A percentile compares a stretch with the other conserved stretches of the same genome.
Evolutionary conservation across 75 land plant genomes (phyloP).

Genomic region (Selaginella tamariscina): DNA sequence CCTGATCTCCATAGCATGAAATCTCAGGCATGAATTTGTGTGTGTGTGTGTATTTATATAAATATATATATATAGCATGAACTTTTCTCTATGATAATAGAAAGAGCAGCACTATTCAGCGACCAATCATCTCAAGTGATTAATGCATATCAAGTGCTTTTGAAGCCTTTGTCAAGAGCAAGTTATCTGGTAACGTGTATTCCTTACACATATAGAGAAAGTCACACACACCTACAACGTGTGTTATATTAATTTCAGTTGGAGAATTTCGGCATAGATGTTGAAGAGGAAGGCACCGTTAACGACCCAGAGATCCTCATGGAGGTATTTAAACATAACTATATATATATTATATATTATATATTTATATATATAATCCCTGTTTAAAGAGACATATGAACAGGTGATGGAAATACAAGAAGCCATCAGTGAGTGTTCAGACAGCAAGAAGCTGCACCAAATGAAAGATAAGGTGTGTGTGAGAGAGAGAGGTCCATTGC

Average conservation of each 20-base stretch:
- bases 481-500: background rate
- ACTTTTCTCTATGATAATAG: constrained; percentile 20
- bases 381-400: background rate
- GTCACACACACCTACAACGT: too few relatives aligned
- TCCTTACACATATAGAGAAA: too few relatives aligned
- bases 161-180: constrained; percentile 61
- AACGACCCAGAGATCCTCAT: constrained; percentile 53
- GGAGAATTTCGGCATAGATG: constrained; percentile 49
- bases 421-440: constrained; percentile 51
- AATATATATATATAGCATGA: background rate
- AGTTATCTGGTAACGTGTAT: constrained; percentile 45
- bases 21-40: constrained; percentile 41
- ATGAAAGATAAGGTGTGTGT: constrained; percentile 34
- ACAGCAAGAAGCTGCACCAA: constrained; percentile 27
- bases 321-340: constrained; percentile 38
- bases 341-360: too few relatives aligned
- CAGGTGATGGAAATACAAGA: constrained; percentile 82
- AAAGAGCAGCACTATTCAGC: constrained; percentile 57
- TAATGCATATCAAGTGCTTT: constrained; percentile 61
- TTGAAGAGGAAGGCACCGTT: constrained; percentile 71
- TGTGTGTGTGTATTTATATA: background rate
- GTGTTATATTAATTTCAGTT: too few relatives aligned
- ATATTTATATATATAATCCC: too few relatives aligned
- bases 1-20: constrained; percentile 81
- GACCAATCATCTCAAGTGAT: constrained; percentile 79